These are phyloP conservation scores for Stygiomarasmius scandens DNA, from an alignment of 1,284 basidiomycete genomes.

Conservation along the genomic window DNA sequence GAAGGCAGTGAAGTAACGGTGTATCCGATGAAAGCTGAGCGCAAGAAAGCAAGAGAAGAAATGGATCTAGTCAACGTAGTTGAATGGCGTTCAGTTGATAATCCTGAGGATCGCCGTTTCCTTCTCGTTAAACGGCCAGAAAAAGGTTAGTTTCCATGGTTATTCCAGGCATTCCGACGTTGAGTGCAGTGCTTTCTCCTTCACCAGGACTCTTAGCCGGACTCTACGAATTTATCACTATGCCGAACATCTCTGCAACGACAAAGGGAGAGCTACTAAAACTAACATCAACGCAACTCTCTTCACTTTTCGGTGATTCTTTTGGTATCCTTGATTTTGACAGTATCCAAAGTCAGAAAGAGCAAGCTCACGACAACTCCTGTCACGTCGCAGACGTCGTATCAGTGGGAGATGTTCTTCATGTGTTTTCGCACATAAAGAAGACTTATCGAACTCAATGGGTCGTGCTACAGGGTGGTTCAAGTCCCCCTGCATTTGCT, in stretches of 20 bases:
- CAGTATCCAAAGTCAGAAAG: conserved; percentile 4
- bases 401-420: conserved; percentile 68
- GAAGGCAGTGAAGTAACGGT: conserved; percentile 53
- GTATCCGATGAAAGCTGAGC: conserved; percentile 87
- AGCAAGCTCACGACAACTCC: conserved; percentile 2
- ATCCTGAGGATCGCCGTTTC: conserved; percentile 55
- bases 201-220: conserved; percentile 89
- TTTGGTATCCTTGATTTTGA: neutral
- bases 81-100: conserved; percentile 62
- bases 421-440: conserved; percentile 89
- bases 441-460: conserved; percentile 87
- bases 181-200: conserved; percentile 1
- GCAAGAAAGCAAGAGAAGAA: conserved; percentile 86
- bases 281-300: conserved; percentile 44
- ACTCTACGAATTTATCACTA: conserved; percentile 81
- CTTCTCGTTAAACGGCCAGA: conserved; percentile 82
- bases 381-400: conserved; percentile 48
- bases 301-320: conserved; percentile 36
- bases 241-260: conserved; percentile 47
- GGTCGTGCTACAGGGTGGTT: conserved; percentile 62
- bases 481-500: conserved; percentile 34
- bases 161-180: too few species aligned
- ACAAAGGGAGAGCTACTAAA: conserved; percentile 36
- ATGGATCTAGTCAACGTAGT: conserved; percentile 84
- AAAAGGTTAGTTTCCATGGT: conserved; percentile 54